These are phyloP conservation scores for Spiraea crenata DNA, from an alignment of 331 rosid species.

Conservation along the genomic window DNA sequence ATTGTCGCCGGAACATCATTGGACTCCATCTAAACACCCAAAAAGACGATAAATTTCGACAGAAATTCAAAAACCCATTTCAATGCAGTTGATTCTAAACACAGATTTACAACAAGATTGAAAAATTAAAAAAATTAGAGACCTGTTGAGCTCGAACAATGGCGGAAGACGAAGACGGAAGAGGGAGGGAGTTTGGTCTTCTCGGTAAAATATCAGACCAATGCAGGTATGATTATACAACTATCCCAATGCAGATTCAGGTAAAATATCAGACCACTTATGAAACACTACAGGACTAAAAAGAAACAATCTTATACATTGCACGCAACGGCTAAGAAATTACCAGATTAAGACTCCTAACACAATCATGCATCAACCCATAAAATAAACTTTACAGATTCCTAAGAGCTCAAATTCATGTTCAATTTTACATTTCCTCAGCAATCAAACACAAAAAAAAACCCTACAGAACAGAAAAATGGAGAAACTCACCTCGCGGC, in stretches of 20 bases:
- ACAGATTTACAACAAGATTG: not conserved
- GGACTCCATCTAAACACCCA: slow-evolving; percentile 61
- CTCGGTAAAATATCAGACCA: slow-evolving; percentile 12
- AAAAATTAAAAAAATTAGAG: not conserved
- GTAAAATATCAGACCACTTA: not conserved
- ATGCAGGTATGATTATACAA: slow-evolving; percentile 19
- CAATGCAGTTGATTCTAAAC: not conserved
- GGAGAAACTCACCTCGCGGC: slow-evolving; percentile 66
- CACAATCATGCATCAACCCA: slow-evolving; percentile 1
- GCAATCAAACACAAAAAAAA: slow-evolving; percentile 4
- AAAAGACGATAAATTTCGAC: slow-evolving; percentile 15
- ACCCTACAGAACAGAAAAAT: slow-evolving; percentile 19
- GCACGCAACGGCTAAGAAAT: not conserved
- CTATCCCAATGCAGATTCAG: not conserved
- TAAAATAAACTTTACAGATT: not conserved
- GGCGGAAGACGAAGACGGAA: slow-evolving; percentile 31
- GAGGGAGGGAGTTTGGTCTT: slow-evolving; percentile 25
- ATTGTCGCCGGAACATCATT: slow-evolving; percentile 40
- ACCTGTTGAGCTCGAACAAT: slow-evolving; percentile 68
- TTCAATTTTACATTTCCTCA: slow-evolving; percentile 2
- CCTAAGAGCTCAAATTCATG: not conserved
- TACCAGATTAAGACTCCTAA: slow-evolving; percentile 10
- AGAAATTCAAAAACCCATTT: slow-evolving; percentile 15
- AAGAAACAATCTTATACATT: slow-evolving; percentile 4
- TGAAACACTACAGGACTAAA: not conserved